These are phyloP conservation scores for Harringtonia aguacate DNA, from an alignment of 2,329 filamentous ascomycete genomes.

Conservation along the genomic window DNA sequence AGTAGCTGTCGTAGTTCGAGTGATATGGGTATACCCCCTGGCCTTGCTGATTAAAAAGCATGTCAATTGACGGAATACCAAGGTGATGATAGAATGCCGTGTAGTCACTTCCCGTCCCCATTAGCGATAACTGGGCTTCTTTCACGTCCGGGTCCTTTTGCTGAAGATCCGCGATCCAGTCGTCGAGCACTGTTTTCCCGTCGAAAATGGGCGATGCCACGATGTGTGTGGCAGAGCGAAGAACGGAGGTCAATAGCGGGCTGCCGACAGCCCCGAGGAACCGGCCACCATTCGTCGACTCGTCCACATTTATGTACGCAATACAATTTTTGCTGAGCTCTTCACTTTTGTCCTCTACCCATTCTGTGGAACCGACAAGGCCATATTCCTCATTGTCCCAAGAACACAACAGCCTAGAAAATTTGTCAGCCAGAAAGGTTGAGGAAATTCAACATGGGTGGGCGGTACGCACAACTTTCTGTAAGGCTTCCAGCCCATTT, in stretches of 20 bases:
- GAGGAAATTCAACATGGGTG: neutral
- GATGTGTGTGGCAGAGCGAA: neutral
- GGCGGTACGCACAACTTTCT: constrained; percentile 36
- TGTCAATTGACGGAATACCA: constrained; percentile 35
- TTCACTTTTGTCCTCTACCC: constrained; percentile 72
- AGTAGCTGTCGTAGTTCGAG: constrained; percentile 72
- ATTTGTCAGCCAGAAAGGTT: no score
- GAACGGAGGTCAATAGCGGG: neutral
- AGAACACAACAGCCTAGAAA: neutral
- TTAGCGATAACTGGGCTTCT: constrained; percentile 46
- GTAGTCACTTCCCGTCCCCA: constrained; percentile 58
- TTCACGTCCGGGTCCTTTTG: constrained; percentile 37
- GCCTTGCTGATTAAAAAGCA: constrained; percentile 37
- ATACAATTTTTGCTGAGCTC: constrained; percentile 64
- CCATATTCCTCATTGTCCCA: constrained; percentile 74
- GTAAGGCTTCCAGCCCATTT: constrained; percentile 69
- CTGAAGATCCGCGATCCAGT: constrained; percentile 36
- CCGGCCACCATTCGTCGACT: constrained; percentile 37
- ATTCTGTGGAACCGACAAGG: constrained; percentile 70
- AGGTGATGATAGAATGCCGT: constrained; percentile 56
- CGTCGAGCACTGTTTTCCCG: neutral
- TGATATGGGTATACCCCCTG: constrained; percentile 62
- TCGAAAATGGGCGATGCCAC: neutral
- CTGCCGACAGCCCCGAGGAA: constrained; percentile 46
- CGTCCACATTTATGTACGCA: constrained; percentile 71